Base-by-base conservation (phyloP, 257 asterid species). In the Asclepias syriaca region DNA sequence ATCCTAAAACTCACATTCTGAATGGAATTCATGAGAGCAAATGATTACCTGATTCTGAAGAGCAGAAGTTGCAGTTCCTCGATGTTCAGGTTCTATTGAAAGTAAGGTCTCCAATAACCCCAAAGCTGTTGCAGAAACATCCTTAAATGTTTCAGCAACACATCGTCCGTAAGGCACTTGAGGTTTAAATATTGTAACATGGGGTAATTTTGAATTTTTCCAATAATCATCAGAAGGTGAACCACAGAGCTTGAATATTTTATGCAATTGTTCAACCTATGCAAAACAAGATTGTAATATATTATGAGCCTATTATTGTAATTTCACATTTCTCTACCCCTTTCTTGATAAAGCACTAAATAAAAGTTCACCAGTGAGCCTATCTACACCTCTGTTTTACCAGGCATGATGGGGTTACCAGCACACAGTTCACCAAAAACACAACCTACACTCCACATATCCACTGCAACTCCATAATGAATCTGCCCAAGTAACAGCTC, bases 381-480 rank as follows among this genome's bases (percentile, higher is more conserved):
- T 29, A 29, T 29, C 34, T 34, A 37, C 81, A 88, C 91, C 94
- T 88, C 94, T 40, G 89, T 82, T 56, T 83, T 78, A 24, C 91
- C 94, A 9, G 85, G 79, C 85, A 88, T 79, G 75, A 88, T 84
- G 70, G 94, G 91, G 82, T 80, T 86, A 58, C 89, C 88, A 48
- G 85, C 84, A 83, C 77, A 88, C 12, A 88, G 68, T 76, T 88
- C 94, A 7, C 87, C 94, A 50, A 86, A 77, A 65, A 88, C 80
- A 77, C 94, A 88, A 55, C 94, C 94, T 51, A 85, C 77, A 60
- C 91, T 86, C 94, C 94, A 86, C 75, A 88, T 70, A 79, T 87
- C 92, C 29, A 87, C 83, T 11, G 81, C 90, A 45, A 70, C 84
- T 56, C 88, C 89, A 77, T 88, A 88, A 29, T 80, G 74, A 37